A percentile compares a stretch with the other conserved stretches of the same genome.
Conservation (phyloP, 2,329 filamentous ascomycete genomes). For the Talaromyces piceae region DNA sequence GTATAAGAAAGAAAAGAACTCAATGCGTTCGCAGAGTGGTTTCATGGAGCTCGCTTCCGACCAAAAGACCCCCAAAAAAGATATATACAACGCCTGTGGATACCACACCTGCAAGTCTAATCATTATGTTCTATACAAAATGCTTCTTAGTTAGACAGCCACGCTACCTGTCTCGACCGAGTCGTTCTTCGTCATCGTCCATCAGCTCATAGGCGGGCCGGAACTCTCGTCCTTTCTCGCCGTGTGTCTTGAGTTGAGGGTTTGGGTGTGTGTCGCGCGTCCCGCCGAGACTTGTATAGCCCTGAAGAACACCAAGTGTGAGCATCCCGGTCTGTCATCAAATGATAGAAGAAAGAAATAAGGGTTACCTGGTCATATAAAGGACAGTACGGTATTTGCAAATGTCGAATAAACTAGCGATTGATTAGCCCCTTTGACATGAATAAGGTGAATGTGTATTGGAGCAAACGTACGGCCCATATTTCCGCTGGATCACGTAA, state of each 20-base stretch:
- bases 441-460: neutral
- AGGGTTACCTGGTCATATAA: constrained; percentile 61
- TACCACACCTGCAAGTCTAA: neutral
- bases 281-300: constrained; percentile 89
- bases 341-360: neutral
- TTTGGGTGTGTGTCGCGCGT: constrained; percentile 85
- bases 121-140: constrained; percentile 2
- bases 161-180: constrained; percentile 7
- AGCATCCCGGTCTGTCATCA: neutral
- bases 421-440: neutral
- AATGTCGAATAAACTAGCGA: constrained; percentile 53
- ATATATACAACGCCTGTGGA: neutral
- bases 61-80: neutral
- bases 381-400: constrained; percentile 74
- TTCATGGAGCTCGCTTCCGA: neutral
- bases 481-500: constrained; percentile 68
- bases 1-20: too few relatives aligned
- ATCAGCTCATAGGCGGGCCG: constrained; percentile 13
- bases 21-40: too few relatives aligned
- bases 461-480: constrained; percentile 51
- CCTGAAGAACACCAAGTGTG: constrained; percentile 25
- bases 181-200: constrained; percentile 12
- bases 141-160: neutral
- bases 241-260: constrained; percentile 38
- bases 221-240: constrained; percentile 3